Base-by-base conservation (phyloP, 164 flowering plant genomes). In the Amborella trichopoda region DNA sequence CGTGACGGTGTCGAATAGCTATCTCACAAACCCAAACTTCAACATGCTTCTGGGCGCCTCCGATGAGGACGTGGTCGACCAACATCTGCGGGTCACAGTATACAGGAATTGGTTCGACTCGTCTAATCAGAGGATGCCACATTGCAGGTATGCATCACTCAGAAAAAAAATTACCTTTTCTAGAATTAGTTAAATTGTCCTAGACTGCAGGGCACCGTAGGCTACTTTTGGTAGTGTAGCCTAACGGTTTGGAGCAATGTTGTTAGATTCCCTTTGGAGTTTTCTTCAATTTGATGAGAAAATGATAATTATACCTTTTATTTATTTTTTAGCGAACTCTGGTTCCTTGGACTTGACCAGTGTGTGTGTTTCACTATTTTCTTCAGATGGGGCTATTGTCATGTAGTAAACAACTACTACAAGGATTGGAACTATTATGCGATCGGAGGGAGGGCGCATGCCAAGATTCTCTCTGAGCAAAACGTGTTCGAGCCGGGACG, bases 331-430 rank as follows among this genome's bases (percentile, higher is more conserved):
- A n/a, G n/a, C n/a, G n/a, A n/a, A n/a, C n/a, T n/a, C n/a, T n/a
- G n/a, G n/a, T n/a, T n/a, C n/a, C n/a, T n/a, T n/a, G n/a, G n/a
- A n/a, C n/a, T n/a, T n/a, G n/a, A n/a, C n/a, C n/a, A n/a, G n/a
- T n/a, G n/a, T n/a, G n/a, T n/a, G n/a, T n/a, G n/a, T n/a, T n/a
- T n/a, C n/a, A n/a, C n/a, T n/a, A n/a, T n/a, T 30, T 30, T 30
- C 14, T 30, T 22, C 47, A 57, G 67, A 51, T 64, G 63, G 60
- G 68, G 68, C 8, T 64, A 54, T 25, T 59, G 64, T 37, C 68
- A 64, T 50, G 68, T 59, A 8, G 68, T 21, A 21, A 64, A 64
- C 25, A 64, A 64, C 19, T 64, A 59, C 60, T 54, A 64, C 26
- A 58, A 54, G 24, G 50, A 58, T 19, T 64, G 68, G 63, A 27